Conservation (phyloP, 495 filamentous ascomycete species). For the Aspergillus ostianus region DNA sequence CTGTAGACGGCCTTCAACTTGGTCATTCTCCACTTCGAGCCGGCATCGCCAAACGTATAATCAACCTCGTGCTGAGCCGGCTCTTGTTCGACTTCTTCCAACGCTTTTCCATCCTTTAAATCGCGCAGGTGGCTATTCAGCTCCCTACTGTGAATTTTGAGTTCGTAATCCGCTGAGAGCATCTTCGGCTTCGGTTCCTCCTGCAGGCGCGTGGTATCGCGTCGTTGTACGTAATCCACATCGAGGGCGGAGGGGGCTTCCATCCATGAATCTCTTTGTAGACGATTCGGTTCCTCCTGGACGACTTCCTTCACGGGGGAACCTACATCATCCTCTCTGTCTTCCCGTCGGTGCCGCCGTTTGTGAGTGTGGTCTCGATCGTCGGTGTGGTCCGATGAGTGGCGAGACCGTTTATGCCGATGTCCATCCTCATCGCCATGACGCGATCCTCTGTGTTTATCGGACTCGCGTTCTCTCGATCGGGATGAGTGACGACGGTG, state of each 20-base stretch:
- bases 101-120: conserved; percentile 53
- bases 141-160: conserved; percentile 78
- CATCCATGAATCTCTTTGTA: conserved; percentile 91
- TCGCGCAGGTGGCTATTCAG: conserved; percentile 72
- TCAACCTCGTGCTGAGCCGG: conserved; percentile 61
- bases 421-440: conserved; percentile 45
- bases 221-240: conserved; percentile 79
- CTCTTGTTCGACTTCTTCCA: conserved; percentile 51
- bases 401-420: conserved; percentile 55
- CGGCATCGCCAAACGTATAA: conserved; percentile 88
- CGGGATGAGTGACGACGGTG: conserved; percentile 47
- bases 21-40: conserved; percentile 93
- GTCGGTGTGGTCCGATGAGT: conserved; percentile 43
- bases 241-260: conserved; percentile 76
- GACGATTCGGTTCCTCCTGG: conserved; percentile 36
- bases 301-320: conserved; percentile 25
- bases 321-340: conserved; percentile 23
- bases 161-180: conserved; percentile 64
- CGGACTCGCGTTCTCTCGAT: conserved; percentile 36
- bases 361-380: conserved; percentile 37
- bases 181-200: conserved; percentile 44
- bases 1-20: conserved; percentile 85
- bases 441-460: conserved; percentile 33
- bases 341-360: conserved; percentile 33
- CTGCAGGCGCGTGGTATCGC: conserved; percentile 41